Base-by-base conservation (phyloP, 768 basidiomycete species). In the Pisolithus microcarpus region DNA sequence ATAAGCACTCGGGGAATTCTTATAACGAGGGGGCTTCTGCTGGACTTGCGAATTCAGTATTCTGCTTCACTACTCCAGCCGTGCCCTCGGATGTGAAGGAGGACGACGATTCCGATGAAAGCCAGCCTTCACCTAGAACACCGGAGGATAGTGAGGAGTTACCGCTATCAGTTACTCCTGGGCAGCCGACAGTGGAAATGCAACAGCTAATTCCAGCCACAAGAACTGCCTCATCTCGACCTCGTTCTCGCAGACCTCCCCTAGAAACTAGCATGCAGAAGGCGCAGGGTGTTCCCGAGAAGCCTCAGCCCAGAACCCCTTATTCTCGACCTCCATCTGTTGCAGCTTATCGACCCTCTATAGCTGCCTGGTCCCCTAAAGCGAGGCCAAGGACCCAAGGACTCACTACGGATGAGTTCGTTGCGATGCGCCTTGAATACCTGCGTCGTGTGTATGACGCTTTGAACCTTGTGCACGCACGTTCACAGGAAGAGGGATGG, bases 361-460 rank as follows among this genome's bases (percentile, higher is more conserved):
- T 40, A 1, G 30, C 46, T 7, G 50, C 54, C 5, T 59, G 60
- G 18, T n/a, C 52, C 15, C 53, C 57, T 1, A 46, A 45, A 9
- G 24, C 11, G 34, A 24, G 44, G 21, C 36, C 38, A 26, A 51
- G 40, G 18, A 43, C 18, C 18, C 53, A 40, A 42, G 51, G 55
- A 30, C 5, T 15, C 4, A 50, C 45, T 9, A 23, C 46, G 1
- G 53, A 58, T 1, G 65, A 62, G 11, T 37, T 52, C 37, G 46
- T 61, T 46, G 38, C 59, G 9, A 30, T 54, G 2, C 64, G 51
- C 18, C 24, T 58, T 19, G 54, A 48, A 13, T 49, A 56, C 11
- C 61, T 78, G 31, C 64, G 65, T 1, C 74, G 69, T 13, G 67
- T 81, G 19, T 67, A 65, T 11, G 65, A 71, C 11, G 70, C 77